These are phyloP conservation scores for Aspergillus sergii DNA, from an alignment of 2,329 filamentous ascomycete genomes.

Conservation along the genomic window DNA sequence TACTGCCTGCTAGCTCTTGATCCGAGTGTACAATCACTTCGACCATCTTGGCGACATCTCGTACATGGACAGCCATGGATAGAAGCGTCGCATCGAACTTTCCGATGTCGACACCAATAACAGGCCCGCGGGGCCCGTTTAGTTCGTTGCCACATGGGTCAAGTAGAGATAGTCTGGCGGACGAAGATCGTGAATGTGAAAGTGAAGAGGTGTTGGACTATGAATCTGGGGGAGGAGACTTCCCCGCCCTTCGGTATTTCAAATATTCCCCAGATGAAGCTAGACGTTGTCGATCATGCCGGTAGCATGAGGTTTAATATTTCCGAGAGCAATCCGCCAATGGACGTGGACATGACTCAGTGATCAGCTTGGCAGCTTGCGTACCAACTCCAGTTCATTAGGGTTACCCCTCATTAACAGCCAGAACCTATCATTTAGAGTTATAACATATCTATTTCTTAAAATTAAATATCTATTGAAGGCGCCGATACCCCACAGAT, in stretches of 20 bases:
- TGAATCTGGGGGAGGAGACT: neutral
- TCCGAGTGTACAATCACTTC: neutral
- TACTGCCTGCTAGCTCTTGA: neutral
- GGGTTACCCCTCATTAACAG: neutral
- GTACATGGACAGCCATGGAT: neutral
- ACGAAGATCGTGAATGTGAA: neutral
- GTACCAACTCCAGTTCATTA: neutral
- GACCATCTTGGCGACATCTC: neutral
- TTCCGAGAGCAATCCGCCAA: neutral
- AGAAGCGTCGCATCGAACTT: neutral
- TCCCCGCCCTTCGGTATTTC: neutral
- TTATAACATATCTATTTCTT: neutral
- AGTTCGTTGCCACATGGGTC: neutral
- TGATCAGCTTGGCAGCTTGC: neutral
- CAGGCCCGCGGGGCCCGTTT: neutral
- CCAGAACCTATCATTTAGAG: neutral
- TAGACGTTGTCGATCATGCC: neutral
- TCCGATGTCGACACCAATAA: neutral
- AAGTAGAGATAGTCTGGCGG: neutral
- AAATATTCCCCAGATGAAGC: neutral
- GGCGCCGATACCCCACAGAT: neutral
- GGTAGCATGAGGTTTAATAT: neutral
- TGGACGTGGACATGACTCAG: neutral
- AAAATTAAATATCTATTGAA: neutral
- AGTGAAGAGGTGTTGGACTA: neutral